Evolutionary conservation across 202 grass and related monocot genomes (phyloP), one percentile per base, ranked within the genome.

Genomic region (Miscanthus sacchariflorus): DNA sequence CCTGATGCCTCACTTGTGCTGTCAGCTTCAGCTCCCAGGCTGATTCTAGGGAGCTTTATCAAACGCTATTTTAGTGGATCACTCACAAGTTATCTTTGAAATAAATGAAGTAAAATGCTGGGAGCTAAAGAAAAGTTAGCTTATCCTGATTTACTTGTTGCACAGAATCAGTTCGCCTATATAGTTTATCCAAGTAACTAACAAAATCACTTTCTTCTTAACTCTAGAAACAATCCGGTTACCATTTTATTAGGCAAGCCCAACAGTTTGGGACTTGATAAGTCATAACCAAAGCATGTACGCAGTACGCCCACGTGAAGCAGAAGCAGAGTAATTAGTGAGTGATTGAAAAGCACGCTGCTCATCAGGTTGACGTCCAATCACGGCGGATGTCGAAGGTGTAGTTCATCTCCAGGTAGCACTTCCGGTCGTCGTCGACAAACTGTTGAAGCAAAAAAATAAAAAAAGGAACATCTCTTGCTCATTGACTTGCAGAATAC

Each of bases 391-490:
- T 99, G 88, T 99, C 91, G 46, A 99, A 96, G 11, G 58, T 93
- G 92, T 99, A 99, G 81, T 96, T 93, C 91, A 95, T 93, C 88
- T 96, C 79, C 88, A 99, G 90, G 87, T 99, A 93, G 85, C 92
- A 92, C 61, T 96, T 99, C 78, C 82, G 35, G 64, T 99, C 94
- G 35, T 99, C 94, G 45, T 99, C 97, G 13, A 96, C 70, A 58
- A 99, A 99, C 97, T 99, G 89, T 56, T 19, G 66, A 33, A 68
- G 59, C 24, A 40, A 76, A 17, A 38, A 52, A 64, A 79, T 10
- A 58, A 27, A 12, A 56, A n/a, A n/a, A 23, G 18, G 12, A 39
- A 24, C 25, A 83, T 74, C 21, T 65, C 21, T 65, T 15, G 17
- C 3, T 39, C 50, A 59, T 43, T 6, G 36, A 23, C 17, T 11